Conservation (phyloP, 1,284 basidiomycete species). For the Cutaneotrichosporon mucoides region DNA sequence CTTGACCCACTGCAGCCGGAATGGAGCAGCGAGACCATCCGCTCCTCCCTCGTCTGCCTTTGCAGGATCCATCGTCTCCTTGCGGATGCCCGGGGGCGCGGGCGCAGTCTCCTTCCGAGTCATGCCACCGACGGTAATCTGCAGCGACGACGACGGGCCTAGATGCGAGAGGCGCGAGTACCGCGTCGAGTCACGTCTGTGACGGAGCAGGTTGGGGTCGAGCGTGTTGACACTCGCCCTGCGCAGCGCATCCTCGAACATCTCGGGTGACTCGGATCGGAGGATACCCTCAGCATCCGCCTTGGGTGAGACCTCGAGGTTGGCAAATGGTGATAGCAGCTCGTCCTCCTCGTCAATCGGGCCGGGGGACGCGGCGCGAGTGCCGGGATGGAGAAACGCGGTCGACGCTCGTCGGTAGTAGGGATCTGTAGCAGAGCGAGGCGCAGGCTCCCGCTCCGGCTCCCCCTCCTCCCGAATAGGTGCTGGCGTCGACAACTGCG, state of each 20-base stretch:
- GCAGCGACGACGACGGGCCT: slow-evolving; percentile 14
- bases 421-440: slow-evolving; percentile 14
- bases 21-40: slow-evolving; percentile 63
- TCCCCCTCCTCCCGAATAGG: slow-evolving; percentile 29
- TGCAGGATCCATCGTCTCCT: slow-evolving; percentile 4
- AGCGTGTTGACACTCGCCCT: slow-evolving; percentile 25
- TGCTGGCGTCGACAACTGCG: slow-evolving; percentile 13
- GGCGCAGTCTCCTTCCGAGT: neutral
- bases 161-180: neutral
- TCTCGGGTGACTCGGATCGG: slow-evolving; percentile 21
- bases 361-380: slow-evolving; percentile 32
- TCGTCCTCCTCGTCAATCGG: slow-evolving; percentile 39
- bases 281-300: slow-evolving; percentile 3
- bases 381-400: slow-evolving; percentile 2
- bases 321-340: slow-evolving; percentile 8
- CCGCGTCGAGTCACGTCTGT: slow-evolving; percentile 11
- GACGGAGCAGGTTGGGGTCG: slow-evolving; percentile 32
- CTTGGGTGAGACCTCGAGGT: slow-evolving; percentile 9
- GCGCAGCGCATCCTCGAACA: slow-evolving; percentile 15
- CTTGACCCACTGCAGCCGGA: slow-evolving; percentile 80
- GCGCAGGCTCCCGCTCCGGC: slow-evolving; percentile 11
- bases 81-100: neutral
- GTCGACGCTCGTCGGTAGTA: slow-evolving; percentile 8
- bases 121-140: slow-evolving; percentile 1
- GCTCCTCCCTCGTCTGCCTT: neutral